Percentiles rank a stretch among this genome's conserved stretches.
Evolutionary conservation across 1,139 yeast species (phyloP).

Genomic region (Candida dubliniensis): DNA sequence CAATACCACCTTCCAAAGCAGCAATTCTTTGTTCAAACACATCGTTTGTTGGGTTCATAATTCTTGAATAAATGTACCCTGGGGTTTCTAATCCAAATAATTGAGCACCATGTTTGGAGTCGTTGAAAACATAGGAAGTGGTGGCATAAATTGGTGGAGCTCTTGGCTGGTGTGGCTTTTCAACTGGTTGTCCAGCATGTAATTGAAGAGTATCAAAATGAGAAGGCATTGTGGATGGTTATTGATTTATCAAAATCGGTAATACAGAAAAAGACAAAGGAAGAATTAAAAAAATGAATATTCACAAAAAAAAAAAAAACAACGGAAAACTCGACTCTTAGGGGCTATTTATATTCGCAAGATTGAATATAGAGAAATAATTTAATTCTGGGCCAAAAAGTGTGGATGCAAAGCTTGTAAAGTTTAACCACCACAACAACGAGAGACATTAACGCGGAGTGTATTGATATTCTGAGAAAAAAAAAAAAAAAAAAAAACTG

Average conservation of each 20-base stretch:
- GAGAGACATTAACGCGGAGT: not conserved
- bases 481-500: not conserved
- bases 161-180: constrained; percentile 66
- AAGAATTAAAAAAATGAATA: no score
- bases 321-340: constrained; percentile 1
- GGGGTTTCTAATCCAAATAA: constrained; percentile 80
- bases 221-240: constrained; percentile 32
- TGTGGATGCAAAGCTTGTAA: not conserved
- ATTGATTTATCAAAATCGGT: no score
- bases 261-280: constrained; percentile 2
- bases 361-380: not conserved
- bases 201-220: constrained; percentile 90
- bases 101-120: constrained; percentile 90
- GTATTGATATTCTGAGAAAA: no score
- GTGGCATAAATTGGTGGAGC: constrained; percentile 92
- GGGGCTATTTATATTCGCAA: not conserved
- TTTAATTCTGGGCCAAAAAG: not conserved
- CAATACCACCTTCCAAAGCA: constrained; percentile 89
- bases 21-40: constrained; percentile 91
- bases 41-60: constrained; percentile 90
- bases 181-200: constrained; percentile 83
- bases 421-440: not conserved
- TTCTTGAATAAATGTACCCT: constrained; percentile 85
- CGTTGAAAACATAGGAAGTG: constrained; percentile 82
- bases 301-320: not conserved